Conservation (phyloP, 495 filamentous ascomycete species). For the Trichoderma erinaceum region DNA sequence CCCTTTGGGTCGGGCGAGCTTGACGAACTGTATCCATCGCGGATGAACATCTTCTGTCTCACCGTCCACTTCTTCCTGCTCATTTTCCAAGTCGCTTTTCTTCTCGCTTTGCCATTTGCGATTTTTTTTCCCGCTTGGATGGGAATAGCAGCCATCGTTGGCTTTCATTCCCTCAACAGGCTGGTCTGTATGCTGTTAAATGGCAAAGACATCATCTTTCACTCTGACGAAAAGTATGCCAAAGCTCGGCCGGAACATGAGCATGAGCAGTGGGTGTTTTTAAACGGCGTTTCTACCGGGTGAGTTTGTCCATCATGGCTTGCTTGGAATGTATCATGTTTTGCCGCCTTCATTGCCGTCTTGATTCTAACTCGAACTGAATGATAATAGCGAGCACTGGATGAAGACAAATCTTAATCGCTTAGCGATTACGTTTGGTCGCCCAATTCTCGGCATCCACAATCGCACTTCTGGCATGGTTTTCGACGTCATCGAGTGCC, state of each 20-base stretch:
- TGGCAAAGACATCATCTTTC: conserved; percentile 34
- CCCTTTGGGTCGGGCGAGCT: conserved; percentile 45
- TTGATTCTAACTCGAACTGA: not conserved
- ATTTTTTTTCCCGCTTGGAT: conserved; percentile 49
- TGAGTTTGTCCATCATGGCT: conserved; percentile 27
- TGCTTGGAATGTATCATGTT: not conserved
- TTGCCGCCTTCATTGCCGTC: too few species aligned
- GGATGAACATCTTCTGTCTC: conserved; percentile 44
- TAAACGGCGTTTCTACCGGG: conserved; percentile 65
- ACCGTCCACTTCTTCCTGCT: conserved; percentile 46
- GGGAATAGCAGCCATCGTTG: conserved; percentile 27
- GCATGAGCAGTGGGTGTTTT: conserved; percentile 66
- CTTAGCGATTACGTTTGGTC: conserved; percentile 65
- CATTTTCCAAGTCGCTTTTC: conserved; percentile 43
- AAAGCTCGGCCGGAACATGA: conserved; percentile 35
- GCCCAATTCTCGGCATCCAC: conserved; percentile 72
- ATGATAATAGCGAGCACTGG: conserved; percentile 42
- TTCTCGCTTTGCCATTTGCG: conserved; percentile 44
- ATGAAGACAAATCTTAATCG: conserved; percentile 65
- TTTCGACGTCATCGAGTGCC: conserved; percentile 69
- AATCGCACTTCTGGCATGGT: conserved; percentile 71
- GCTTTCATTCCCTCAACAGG: conserved; percentile 43
- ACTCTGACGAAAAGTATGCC: conserved; percentile 39
- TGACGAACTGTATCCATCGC: conserved; percentile 52
- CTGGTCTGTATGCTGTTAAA: conserved; percentile 47